Base-by-base conservation (phyloP, 371 early-diverging fungal species). In the Mortierella sp. region DNA sequence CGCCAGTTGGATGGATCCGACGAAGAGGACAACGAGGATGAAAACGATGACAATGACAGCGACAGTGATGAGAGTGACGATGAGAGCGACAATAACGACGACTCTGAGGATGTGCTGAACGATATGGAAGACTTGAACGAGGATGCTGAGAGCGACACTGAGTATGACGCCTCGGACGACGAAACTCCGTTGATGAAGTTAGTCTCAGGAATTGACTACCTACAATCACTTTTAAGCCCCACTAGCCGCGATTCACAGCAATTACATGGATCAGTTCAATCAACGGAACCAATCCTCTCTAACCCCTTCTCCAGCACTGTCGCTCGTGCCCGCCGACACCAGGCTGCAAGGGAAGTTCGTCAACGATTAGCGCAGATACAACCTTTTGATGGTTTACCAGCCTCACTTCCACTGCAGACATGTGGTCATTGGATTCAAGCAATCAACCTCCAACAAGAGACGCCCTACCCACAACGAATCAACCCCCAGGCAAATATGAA, bases 341-440 rank as follows among this genome's bases (percentile, higher is more conserved):
- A 72, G 20, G 45, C 64, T 14, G 45, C 66, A 12, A 75, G 39
- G 18, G 65, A 68, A 14, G 35, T 66, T 5, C 81, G 76, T 2
- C 63, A 26, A 3, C 69, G 70, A n/a, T 58, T 72, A 35, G 58
- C 72, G 20, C 57, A 69, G 43, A 54, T 81, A 14, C 63, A 62
- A 24, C 43, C 32, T 0, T 37, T 6, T 30, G 75, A 81, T 24
- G 76, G 81, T 18, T 51, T 81, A 1, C 81, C 81, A 1, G 55
- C 32, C 3, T 68, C 67, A 2, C 47, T 81, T 0, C 81, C 81
- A 9, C 40, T 81, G 9, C 24, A 57, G 43, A 72, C 76, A 3
- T 73, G 76, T 57, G 81, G 81, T 0, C 81, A 60, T 5, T 81
- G 81, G 81, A 81, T 81, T 1, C 76, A 81, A 28, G 70, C 64